Evolutionary conservation across 768 basidiomycete species (phyloP).

Genomic region (Hygrophorus russula): DNA sequence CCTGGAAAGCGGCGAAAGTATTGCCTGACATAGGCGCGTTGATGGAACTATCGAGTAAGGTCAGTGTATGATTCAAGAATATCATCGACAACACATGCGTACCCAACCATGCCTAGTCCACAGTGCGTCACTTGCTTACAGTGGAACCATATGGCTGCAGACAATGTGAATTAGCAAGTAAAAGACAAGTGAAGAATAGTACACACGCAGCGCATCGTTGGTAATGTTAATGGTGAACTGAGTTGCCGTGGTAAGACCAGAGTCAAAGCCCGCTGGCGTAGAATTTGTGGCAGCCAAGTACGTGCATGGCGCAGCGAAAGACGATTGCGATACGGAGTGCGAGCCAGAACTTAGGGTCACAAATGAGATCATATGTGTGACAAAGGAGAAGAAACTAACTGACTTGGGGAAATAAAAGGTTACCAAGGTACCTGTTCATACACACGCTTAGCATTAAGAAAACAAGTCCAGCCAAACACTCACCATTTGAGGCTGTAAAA

Average conservation of each 20-base stretch:
- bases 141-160: constrained; percentile 44
- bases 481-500: constrained; percentile 36
- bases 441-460: too few relatives aligned
- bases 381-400: constrained; percentile 4
- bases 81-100: constrained; percentile 1
- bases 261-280: constrained; percentile 39
- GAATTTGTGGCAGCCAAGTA: constrained; percentile 28
- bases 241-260: constrained; percentile 27
- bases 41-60: constrained; percentile 20
- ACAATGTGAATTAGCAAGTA: constrained; percentile 1
- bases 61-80: constrained; percentile 1
- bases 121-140: constrained; percentile 41
- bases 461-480: too few relatives aligned
- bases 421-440: constrained; percentile 18
- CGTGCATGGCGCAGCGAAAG: constrained; percentile 41
- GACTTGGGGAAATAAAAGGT: constrained; percentile 45
- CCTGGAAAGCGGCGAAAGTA: constrained; percentile 27
- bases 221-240: constrained; percentile 39
- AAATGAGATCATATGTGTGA: neutral
- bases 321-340: constrained; percentile 49
- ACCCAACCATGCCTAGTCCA: constrained; percentile 40
- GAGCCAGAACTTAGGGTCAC: constrained; percentile 22
- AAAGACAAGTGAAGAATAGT: neutral
- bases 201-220: constrained; percentile 34
- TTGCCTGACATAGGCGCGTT: constrained; percentile 37